phyloP scores from a whole-genome alignment of 2,329 filamentous ascomycete genomes.

The Sclerotinia nivalis region DNA sequence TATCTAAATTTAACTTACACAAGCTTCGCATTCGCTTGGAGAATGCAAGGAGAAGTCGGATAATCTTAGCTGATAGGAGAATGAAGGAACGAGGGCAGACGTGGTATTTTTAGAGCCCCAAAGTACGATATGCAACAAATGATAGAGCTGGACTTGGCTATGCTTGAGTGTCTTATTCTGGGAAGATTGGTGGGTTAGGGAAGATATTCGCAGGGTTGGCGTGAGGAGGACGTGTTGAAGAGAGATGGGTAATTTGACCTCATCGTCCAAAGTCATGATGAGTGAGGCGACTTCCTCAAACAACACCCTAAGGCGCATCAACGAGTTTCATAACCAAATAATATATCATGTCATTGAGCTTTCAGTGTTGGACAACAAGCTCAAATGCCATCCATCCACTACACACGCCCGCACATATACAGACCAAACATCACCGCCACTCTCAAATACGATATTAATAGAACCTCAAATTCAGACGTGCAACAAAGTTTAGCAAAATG shows the following conservation, averaged over 20 bases:
- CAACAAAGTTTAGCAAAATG: neutral
- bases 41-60: neutral
- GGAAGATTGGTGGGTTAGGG: neutral
- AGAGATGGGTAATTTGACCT: neutral
- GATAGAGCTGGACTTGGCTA: neutral
- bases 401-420: neutral
- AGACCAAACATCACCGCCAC: neutral
- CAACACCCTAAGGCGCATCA: neutral
- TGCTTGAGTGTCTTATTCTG: neutral
- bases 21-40: neutral
- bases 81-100: neutral
- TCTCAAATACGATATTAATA: neutral
- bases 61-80: neutral
- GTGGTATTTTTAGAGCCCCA: slow-evolving; percentile 3
- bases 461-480: neutral
- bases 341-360: neutral
- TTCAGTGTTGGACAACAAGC: neutral
- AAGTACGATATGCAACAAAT: slow-evolving; percentile 8
- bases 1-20: neutral
- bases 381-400: neutral
- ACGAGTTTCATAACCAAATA: neutral
- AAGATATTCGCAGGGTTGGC: neutral
- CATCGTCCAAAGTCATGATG: neutral
- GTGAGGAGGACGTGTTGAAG: neutral
- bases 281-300: neutral